Evolutionary conservation across 179 eudicot species (phyloP).

Genomic region (Camellia oleifera): DNA sequence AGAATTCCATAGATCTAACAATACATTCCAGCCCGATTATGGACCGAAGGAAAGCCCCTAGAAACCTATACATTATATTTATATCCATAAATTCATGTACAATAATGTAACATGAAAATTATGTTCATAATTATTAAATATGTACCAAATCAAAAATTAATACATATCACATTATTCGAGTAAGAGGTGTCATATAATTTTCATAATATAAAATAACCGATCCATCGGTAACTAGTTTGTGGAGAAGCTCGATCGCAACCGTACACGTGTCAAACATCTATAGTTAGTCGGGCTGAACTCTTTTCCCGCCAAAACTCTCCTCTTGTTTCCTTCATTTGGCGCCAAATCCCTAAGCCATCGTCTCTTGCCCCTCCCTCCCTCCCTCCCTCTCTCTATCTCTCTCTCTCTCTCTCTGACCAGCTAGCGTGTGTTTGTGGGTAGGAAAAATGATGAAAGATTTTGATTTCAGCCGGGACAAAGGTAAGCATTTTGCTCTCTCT

Average conservation of each 20-base stretch:
- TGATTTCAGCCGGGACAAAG: constrained; percentile 64
- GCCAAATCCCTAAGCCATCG: constrained; percentile 32
- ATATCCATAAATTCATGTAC: too few relatives aligned
- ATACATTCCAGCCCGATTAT: too few relatives aligned
- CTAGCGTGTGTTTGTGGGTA: constrained; percentile 5
- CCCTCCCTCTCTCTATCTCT: constrained; percentile 15
- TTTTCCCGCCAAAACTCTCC: constrained; percentile 53
- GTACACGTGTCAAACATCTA: constrained; percentile 12
- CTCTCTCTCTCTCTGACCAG: constrained; percentile 16
- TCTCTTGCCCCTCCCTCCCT: neutral
- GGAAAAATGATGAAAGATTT: constrained; percentile 45
- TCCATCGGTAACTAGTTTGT: neutral
- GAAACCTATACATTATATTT: too few relatives aligned
- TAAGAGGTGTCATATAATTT: too few relatives aligned
- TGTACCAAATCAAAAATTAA: too few relatives aligned
- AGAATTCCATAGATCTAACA: too few relatives aligned
- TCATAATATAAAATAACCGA: too few relatives aligned
- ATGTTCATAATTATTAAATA: too few relatives aligned
- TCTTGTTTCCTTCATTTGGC: constrained; percentile 31
- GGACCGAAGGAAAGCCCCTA: too few relatives aligned
- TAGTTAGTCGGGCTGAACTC: neutral
- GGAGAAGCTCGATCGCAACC: neutral
- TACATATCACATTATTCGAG: too few relatives aligned
- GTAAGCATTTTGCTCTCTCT: constrained; percentile 25
- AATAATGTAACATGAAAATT: too few relatives aligned